Evolutionary conservation across 2,329 filamentous ascomycete species (phyloP), one percentile per base, ranked within the genome.

Genomic region (Coniochaeta pulveracea): DNA sequence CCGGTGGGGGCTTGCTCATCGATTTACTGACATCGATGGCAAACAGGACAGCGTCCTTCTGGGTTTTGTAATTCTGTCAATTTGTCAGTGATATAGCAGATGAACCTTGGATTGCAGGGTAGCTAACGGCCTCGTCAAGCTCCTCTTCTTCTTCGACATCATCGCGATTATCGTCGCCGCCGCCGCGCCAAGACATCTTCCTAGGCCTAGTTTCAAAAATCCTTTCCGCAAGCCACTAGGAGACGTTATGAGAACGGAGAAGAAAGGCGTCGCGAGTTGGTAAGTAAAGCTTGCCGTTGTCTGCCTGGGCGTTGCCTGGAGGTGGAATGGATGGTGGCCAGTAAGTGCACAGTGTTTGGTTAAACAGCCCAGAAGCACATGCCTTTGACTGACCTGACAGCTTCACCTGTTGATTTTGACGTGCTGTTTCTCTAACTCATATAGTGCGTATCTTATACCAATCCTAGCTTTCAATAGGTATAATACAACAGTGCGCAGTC

Each of bases 1-100:
- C 60, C 3, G 75, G 69, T 15, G 84, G 84, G 26, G 63, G 62
- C 44, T 63, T 62, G 41, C 96, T 63, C 89, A 96, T 98, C 1
- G 85, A 86, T 23, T 75, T 60, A 64, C 83, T 95, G 50, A 96
- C 69, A 47, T 96, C 82, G 47, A 98, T 94, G 10, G 86, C 89
- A 52, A 98, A 89, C 16, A 98, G 69, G n/a, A 96, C 73, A n/a
- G 91, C 91, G 76, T 98, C 91, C 61, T 94, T 95, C 51, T 88
- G 80, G 1, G 80, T 71, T 61, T 88, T 93, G 64, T 91, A 98
- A 56, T 76, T 79, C 85, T 89, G 45, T 26, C 36, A 22, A 21
- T 9, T 7, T 12, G 32, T 46, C 14, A 49, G 43, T 3, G 4
- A 16, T 10, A 4, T 12, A 8, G 11, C 10, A 9, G 10, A 18